Base-by-base conservation (phyloP, 176 grass and related monocot species). In the Musa schizocarpa region DNA sequence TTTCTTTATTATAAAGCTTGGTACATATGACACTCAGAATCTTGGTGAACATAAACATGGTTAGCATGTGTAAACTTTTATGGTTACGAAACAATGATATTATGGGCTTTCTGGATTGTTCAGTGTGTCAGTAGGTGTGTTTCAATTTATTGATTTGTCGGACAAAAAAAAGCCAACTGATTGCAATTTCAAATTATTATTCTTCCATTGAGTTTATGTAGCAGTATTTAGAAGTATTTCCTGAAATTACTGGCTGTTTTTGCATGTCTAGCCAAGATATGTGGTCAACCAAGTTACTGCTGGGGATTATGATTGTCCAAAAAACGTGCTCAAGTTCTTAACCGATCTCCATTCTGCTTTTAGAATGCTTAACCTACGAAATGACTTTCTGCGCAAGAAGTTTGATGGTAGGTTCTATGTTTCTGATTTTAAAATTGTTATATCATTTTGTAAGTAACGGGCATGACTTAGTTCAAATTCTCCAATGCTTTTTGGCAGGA, bases 341-440 rank as follows among this genome's bases (percentile, higher is more conserved):
- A 91, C 95, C 34, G 86, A 93, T 76, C 95, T 98, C 9, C 95
- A 98, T 76, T 79, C 88, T 74, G 89, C 95, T 20, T 98, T 98
- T 83, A 90, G 90, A 75, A 93, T 98, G 90, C 76, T 98, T 25
- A 98, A 98, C 81, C 84, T 98, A 21, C 88, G 88, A 53, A 98
- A 98, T 53, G 95, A 98, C 77, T 98, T 98, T 69, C 52, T 98
- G 73, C 90, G 90, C 10, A 98, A 98, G 80, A 98, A 98, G 75
- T 98, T 98, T 81, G 95, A 98, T 86, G 85, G 95, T 98, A 73
- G 16, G 58, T 73, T 73, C 34, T 20, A 13, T 61, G 22, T 70
- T 70, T 70, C 16, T 50, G 17, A 49, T 8, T 5, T n/a, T 51
- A 50, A 50, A 50, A 51, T 19, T 25, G 24, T 68, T 14, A 2